phyloP scores from a whole-genome alignment of 768 basidiomycete species.

The Kwoniella newhampshirensis region DNA sequence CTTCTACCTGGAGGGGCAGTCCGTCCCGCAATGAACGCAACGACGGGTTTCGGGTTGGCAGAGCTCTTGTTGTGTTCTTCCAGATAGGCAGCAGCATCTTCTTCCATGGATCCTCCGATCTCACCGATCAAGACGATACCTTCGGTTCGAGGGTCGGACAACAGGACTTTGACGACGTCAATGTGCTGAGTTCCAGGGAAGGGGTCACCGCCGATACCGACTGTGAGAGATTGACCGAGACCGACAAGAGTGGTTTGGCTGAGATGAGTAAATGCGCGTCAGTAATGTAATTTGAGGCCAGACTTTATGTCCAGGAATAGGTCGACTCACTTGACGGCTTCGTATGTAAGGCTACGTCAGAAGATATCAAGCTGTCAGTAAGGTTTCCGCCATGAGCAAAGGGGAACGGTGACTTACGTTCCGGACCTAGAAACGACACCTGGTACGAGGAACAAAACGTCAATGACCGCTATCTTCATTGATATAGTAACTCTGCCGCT shows the following conservation, averaged over 20 bases:
- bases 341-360: constrained; percentile 70
- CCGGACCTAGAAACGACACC: constrained; percentile 52
- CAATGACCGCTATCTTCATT: no score
- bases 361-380: constrained; percentile 1
- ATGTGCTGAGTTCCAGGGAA: constrained; percentile 74
- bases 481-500: background rate
- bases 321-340: constrained; percentile 70
- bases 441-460: constrained; percentile 1
- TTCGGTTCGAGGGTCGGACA: constrained; percentile 89
- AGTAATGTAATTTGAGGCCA: background rate
- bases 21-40: constrained; percentile 95
- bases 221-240: constrained; percentile 91
- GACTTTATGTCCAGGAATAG: background rate
- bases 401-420: constrained; percentile 39
- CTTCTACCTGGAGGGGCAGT: constrained; percentile 96
- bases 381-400: background rate
- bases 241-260: constrained; percentile 92
- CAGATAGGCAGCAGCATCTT: constrained; percentile 96
- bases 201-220: constrained; percentile 84
- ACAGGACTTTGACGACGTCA: constrained; percentile 93
- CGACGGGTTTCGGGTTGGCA: constrained; percentile 84
- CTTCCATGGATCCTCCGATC: constrained; percentile 99
- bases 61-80: constrained; percentile 89
- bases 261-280: background rate
- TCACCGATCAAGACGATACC: constrained; percentile 98